phyloP scores from a whole-genome alignment of 1,284 basidiomycete species.

The Apiotrichum montevideense region DNA sequence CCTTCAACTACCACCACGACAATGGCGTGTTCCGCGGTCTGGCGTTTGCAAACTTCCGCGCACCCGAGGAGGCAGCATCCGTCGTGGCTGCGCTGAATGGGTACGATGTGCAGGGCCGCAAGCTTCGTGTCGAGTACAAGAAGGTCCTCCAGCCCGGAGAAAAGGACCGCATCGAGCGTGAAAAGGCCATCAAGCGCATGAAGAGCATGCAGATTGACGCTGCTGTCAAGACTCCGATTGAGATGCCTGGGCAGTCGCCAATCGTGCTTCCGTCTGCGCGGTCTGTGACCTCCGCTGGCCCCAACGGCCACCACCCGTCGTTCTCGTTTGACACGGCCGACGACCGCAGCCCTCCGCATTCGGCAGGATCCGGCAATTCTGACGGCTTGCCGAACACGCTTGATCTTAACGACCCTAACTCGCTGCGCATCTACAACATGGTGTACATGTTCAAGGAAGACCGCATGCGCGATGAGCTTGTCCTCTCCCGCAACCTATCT shows the following conservation, averaged over 20 bases:
- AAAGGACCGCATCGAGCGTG: constrained; percentile 97
- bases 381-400: constrained; percentile 59
- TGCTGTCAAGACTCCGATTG: constrained; percentile 6
- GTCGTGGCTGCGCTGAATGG: constrained; percentile 78
- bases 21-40: constrained; percentile 94
- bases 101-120: constrained; percentile 95
- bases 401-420: constrained; percentile 91
- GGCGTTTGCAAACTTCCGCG: constrained; percentile 97
- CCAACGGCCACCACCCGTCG: constrained; percentile 44
- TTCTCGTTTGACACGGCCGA: constrained; percentile 39
- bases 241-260: constrained; percentile 3
- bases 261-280: constrained; percentile 1
- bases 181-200: constrained; percentile 98
- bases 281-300: constrained; percentile 26
- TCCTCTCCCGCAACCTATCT: constrained; percentile 79
- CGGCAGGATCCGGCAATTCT: constrained; percentile 47
- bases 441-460: constrained; percentile 98
- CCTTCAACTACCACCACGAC: constrained; percentile 98
- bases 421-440: constrained; percentile 93
- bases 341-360: constrained; percentile 54
- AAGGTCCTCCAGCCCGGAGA: constrained; percentile 98
- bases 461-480: constrained; percentile 92
- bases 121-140: constrained; percentile 98
- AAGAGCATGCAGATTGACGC: constrained; percentile 90
- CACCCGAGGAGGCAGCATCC: constrained; percentile 82